Conservation (phyloP, 768 basidiomycete species). For the Cyclocybe cylindracea region DNA sequence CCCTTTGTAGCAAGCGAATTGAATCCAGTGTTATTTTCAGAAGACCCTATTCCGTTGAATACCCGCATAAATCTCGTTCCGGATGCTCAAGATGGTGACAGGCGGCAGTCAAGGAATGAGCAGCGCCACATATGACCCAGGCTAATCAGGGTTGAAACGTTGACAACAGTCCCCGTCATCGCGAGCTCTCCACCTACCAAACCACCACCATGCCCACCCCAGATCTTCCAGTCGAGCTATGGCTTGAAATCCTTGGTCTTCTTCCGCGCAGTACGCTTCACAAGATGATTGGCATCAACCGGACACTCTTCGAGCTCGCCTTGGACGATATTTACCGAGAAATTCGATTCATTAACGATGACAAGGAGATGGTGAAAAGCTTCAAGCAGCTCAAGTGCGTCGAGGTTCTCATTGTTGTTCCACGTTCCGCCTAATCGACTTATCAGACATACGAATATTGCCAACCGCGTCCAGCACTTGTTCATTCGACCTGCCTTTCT, state of each 20-base stretch:
- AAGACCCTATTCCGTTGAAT: too few species aligned
- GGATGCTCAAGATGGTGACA: too few species aligned
- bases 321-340: slow-evolving; percentile 30
- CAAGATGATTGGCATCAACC: slow-evolving; percentile 29
- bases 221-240: slow-evolving; percentile 26
- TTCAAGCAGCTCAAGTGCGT: slow-evolving; percentile 25
- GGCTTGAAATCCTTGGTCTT: slow-evolving; percentile 26
- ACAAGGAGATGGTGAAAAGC: slow-evolving; percentile 15
- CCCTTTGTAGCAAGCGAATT: too few species aligned
- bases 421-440: neutral
- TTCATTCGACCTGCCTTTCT: slow-evolving; percentile 28
- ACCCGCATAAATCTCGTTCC: too few species aligned
- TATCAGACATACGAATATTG: slow-evolving; percentile 17
- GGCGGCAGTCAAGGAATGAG: too few species aligned
- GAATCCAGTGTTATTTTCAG: too few species aligned
- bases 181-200: too few species aligned
- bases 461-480: slow-evolving; percentile 23
- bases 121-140: too few species aligned
- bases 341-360: slow-evolving; percentile 25
- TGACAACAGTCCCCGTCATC: too few species aligned
- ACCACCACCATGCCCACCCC: neutral
- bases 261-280: slow-evolving; percentile 20
- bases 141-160: too few species aligned
- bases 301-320: slow-evolving; percentile 28
- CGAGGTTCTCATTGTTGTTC: neutral